Conservation (phyloP, 1,284 basidiomycete species). For the Rhodotorula sp. region DNA sequence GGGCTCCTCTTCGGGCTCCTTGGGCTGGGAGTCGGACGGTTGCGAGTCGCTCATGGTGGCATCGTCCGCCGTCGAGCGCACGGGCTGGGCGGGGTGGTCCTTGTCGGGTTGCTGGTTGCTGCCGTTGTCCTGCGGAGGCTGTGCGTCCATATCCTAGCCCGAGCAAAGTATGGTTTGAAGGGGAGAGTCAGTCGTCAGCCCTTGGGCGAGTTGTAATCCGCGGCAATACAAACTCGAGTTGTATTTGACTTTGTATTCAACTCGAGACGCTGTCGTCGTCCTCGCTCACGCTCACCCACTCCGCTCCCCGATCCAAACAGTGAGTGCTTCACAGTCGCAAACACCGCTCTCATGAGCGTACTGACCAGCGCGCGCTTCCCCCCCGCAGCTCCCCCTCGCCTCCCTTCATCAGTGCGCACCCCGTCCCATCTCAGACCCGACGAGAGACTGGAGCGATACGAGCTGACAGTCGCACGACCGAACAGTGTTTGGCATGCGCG, state of each 20-base stretch:
- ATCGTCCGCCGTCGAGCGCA: neutral
- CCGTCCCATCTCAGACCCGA: neutral
- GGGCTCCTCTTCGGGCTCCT: conserved; percentile 29
- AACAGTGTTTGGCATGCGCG: conserved; percentile 40
- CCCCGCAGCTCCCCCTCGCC: neutral
- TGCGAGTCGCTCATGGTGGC: conserved; percentile 27
- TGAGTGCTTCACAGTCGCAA: too few relatives aligned
- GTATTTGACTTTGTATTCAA: too few relatives aligned
- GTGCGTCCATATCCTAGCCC: neutral
- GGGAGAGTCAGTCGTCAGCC: too few relatives aligned
- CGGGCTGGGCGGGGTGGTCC: neutral
- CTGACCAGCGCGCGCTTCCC: conserved; percentile 1
- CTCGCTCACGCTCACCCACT: neutral
- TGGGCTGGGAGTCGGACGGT: neutral
- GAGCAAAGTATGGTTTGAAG: too few relatives aligned
- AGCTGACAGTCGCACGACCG: neutral
- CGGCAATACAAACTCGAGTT: too few relatives aligned
- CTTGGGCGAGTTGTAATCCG: too few relatives aligned
- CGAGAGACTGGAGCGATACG: too few relatives aligned
- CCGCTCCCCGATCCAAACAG: neutral
- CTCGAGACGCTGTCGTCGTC: neutral
- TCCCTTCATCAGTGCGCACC: neutral
- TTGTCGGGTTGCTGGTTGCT: conserved; percentile 5
- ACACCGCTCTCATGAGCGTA: neutral
- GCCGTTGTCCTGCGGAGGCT: conserved; percentile 2